These are phyloP conservation scores for Saccharomycopsis malanga DNA, from an alignment of 805 yeast species.

Conservation along the genomic window DNA sequence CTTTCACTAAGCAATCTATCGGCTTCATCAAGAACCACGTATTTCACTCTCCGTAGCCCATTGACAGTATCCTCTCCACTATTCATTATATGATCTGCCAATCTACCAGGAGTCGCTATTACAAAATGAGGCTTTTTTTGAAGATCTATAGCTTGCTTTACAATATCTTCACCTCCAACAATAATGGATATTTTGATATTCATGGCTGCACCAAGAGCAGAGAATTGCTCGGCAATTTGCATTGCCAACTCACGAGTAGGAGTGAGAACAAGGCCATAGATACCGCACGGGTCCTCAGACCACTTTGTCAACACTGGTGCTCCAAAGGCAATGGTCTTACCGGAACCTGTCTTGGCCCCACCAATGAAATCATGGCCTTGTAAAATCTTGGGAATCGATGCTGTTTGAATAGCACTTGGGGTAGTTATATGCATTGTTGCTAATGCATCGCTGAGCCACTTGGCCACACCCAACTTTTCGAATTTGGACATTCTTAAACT, in stretches of 20 bases:
- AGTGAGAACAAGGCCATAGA: constrained; percentile 81
- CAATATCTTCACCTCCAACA: constrained; percentile 93
- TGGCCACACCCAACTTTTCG: constrained; percentile 63
- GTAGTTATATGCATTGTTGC: constrained; percentile 70
- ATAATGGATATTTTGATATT: constrained; percentile 76
- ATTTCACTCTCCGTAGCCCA: constrained; percentile 73
- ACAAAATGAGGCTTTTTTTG: constrained; percentile 87
- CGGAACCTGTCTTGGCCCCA: constrained; percentile 97
- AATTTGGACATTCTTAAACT: constrained; percentile 35
- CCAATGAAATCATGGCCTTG: constrained; percentile 90
- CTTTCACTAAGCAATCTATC: constrained; percentile 82
- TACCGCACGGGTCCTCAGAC: constrained; percentile 93
- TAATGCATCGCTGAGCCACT: constrained; percentile 81
- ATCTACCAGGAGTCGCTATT: constrained; percentile 94
- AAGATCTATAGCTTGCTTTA: constrained; percentile 76
- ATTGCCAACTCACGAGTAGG: constrained; percentile 93
- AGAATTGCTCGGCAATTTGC: constrained; percentile 94
- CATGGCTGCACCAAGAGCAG: constrained; percentile 86
- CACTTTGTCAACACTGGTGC: constrained; percentile 94
- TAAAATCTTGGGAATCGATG: constrained; percentile 83
- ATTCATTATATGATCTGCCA: constrained; percentile 83
- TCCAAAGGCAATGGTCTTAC: constrained; percentile 95
- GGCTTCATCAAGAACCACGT: constrained; percentile 90
- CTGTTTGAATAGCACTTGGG: constrained; percentile 83
- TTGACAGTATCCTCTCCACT: constrained; percentile 84